Conservation (phyloP, 2,329 filamentous ascomycete genomes). For the Phoma sp. region DNA sequence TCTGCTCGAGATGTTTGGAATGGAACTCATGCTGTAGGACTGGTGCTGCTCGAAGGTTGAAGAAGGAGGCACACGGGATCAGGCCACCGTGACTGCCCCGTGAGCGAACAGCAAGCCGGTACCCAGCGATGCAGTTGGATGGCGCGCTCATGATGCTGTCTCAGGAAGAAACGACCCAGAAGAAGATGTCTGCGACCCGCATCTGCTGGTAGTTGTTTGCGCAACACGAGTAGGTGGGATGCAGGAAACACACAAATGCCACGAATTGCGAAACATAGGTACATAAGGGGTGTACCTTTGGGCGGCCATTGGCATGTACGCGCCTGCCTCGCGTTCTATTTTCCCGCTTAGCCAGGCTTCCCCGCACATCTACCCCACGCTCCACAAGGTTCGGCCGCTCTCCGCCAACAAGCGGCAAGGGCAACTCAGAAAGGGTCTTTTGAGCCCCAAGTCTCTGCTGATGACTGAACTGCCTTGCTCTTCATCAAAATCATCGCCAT, state of each 20-base stretch:
- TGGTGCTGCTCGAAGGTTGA: constrained; percentile 25
- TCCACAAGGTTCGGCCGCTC: constrained; percentile 2
- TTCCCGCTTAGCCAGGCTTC: constrained; percentile 34
- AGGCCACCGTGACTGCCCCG: constrained; percentile 27
- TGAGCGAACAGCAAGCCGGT: constrained; percentile 35
- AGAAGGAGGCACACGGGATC: constrained; percentile 8
- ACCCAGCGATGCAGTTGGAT: constrained; percentile 36
- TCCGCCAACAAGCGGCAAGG: constrained; percentile 9
- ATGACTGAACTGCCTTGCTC: not conserved
- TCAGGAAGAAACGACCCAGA: constrained; percentile 28
- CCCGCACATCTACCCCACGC: constrained; percentile 33
- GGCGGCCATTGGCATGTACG: constrained; percentile 22
- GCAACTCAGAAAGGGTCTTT: constrained; percentile 12
- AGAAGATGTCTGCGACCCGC: constrained; percentile 36
- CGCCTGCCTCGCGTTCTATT: constrained; percentile 24
- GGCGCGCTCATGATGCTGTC: constrained; percentile 43
- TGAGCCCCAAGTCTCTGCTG: not conserved
- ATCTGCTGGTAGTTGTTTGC: constrained; percentile 37
- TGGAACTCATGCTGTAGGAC: constrained; percentile 29
- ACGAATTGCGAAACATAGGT: constrained; percentile 27
- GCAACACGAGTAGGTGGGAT: constrained; percentile 19
- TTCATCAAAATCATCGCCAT: too few species aligned
- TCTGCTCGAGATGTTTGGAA: constrained; percentile 21
- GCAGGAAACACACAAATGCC: constrained; percentile 22
- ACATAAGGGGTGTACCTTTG: constrained; percentile 35